phyloP scores from a whole-genome alignment of 257 asterid genomes.

The Dorcoceras hygrometricum region DNA sequence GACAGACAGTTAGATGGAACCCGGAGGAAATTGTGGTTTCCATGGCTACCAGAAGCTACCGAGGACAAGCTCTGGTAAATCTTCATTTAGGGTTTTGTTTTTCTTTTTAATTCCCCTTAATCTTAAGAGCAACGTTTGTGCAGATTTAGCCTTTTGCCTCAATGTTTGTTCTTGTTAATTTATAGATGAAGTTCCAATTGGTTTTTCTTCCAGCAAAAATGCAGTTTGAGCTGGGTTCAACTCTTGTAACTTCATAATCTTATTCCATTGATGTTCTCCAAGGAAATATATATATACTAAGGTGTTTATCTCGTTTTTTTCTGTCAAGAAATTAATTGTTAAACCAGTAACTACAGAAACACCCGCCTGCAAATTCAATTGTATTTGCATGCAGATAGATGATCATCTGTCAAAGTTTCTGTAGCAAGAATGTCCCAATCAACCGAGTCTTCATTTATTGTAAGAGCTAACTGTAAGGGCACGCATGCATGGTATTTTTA shows the following conservation, averaged over 20 bases:
- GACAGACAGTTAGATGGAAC: slow-evolving; percentile 38
- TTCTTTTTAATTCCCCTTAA: not conserved
- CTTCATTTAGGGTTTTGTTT: slow-evolving; percentile 17
- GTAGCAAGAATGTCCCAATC: not conserved
- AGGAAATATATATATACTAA: no score
- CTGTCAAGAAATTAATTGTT: not conserved
- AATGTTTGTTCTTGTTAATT: no score
- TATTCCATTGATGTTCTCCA: not conserved
- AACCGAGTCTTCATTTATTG: no score
- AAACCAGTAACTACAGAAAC: not conserved
- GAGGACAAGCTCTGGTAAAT: slow-evolving; percentile 38
- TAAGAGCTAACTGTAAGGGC: not conserved
- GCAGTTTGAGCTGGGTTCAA: no score
- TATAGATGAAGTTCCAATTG: no score
- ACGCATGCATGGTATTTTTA: not conserved
- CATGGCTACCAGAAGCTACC: slow-evolving; percentile 61
- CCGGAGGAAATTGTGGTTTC: slow-evolving; percentile 51
- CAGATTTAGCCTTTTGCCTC: not conserved
- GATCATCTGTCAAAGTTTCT: not conserved
- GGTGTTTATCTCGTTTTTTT: not conserved
- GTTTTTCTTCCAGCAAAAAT: no score
- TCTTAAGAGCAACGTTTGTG: not conserved
- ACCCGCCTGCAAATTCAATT: not conserved
- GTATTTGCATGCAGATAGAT: not conserved
- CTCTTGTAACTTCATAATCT: no score